phyloP scores from a whole-genome alignment of 768 basidiomycete species.

The Asterophora parasitica region DNA sequence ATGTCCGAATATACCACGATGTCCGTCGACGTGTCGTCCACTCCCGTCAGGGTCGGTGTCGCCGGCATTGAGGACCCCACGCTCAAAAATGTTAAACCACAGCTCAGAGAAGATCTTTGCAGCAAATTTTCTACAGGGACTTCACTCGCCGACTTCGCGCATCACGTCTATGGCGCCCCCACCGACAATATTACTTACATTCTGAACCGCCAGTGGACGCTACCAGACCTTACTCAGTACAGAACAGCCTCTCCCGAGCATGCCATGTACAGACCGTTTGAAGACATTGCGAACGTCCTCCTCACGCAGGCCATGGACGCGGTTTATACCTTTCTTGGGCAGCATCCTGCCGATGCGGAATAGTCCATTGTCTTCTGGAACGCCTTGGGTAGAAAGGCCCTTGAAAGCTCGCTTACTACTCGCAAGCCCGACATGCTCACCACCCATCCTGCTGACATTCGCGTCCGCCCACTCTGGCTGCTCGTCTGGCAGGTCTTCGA shows the following conservation, averaged over 20 bases:
- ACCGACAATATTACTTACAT: neutral
- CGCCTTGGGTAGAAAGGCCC: neutral
- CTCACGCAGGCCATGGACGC: neutral
- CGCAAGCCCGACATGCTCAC: neutral
- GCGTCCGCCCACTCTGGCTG: neutral
- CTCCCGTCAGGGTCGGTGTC: neutral
- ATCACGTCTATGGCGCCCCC: neutral
- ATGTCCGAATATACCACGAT: too few species aligned
- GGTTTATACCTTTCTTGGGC: neutral
- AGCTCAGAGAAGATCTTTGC: too few species aligned
- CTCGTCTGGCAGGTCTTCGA: neutral
- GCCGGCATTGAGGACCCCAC: neutral
- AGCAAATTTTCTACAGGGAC: too few species aligned
- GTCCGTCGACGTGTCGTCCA: neutral
- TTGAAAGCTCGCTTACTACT: neutral
- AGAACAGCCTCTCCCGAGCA: neutral
- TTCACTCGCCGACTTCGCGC: neutral
- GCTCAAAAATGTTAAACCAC: neutral
- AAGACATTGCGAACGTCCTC: neutral
- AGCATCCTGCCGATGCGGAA: too few species aligned
- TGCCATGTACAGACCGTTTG: neutral
- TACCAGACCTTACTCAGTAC: too few species aligned
- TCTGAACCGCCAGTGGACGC: neutral
- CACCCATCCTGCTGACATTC: too few species aligned
- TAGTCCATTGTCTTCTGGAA: neutral